These are phyloP conservation scores for Galerina marginata DNA, from an alignment of 768 basidiomycete genomes.

Conservation along the genomic window DNA sequence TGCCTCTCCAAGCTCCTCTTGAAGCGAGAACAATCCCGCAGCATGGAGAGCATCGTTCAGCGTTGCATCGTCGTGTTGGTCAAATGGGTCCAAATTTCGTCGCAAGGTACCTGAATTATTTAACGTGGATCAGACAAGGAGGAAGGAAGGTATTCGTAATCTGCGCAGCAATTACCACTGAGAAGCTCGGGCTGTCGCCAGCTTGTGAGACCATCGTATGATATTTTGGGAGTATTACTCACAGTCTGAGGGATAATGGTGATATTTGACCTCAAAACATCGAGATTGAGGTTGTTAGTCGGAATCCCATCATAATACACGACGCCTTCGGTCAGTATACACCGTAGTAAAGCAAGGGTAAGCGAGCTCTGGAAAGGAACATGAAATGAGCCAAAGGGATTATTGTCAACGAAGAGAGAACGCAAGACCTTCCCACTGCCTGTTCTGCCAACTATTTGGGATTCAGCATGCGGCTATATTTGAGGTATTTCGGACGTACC, in stretches of 20 bases:
- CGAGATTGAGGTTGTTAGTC: conserved; percentile 56
- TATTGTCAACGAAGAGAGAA: background rate
- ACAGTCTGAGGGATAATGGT: conserved; percentile 64
- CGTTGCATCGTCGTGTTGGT: conserved; percentile 1
- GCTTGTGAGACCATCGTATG: background rate
- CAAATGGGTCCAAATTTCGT: conserved; percentile 3
- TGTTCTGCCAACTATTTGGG: conserved; percentile 43
- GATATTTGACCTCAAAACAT: conserved; percentile 59
- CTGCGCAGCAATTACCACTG: conserved; percentile 40
- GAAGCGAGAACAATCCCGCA: conserved; percentile 3
- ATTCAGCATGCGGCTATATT: background rate
- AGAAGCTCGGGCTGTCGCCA: conserved; percentile 52
- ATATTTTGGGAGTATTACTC: conserved; percentile 11
- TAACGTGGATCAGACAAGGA: background rate
- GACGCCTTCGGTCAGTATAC: conserved; percentile 59
- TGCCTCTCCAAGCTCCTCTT: conserved; percentile 3
- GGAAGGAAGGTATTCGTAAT: background rate
- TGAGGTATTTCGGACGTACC: conserved; percentile 16
- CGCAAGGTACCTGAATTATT: background rate
- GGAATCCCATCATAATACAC: conserved; percentile 61
- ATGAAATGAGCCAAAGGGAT: background rate
- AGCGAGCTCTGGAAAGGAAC: conserved; percentile 48
- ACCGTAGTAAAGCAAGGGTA: conserved; percentile 59
- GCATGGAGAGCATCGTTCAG: conserved; percentile 1
- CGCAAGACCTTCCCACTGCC: conserved; percentile 48